A percentile compares a stretch with the other conserved stretches of the same genome.
Conservation (phyloP, 2,329 filamentous ascomycete genomes). For the Aspergillus pseudoglaucus region DNA sequence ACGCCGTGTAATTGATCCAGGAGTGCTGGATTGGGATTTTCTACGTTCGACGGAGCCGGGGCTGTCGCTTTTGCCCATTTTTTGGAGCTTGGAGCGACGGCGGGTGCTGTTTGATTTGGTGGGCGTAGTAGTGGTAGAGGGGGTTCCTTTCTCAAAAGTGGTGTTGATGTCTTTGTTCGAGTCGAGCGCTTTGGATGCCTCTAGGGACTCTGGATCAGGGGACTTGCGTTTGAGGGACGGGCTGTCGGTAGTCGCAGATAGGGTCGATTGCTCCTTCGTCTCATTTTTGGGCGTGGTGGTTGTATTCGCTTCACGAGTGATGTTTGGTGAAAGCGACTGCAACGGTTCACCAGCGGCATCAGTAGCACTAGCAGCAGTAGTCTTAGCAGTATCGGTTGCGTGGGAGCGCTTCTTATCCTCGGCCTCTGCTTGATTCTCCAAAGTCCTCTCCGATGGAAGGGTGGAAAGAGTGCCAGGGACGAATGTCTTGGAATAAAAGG, state of each 20-base stretch:
- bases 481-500: constrained; percentile 30
- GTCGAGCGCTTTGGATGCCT: neutral
- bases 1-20: neutral
- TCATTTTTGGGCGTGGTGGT: constrained; percentile 9
- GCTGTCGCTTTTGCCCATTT: constrained; percentile 24
- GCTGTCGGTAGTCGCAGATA: constrained; percentile 19
- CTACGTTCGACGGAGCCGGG: constrained; percentile 29
- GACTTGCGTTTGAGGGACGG: constrained; percentile 32
- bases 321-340: constrained; percentile 1
- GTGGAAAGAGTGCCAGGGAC: constrained; percentile 39
- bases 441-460: constrained; percentile 41
- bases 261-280: constrained; percentile 9
- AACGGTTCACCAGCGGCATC: neutral
- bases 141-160: neutral
- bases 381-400: neutral
- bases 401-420: neutral
- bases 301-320: constrained; percentile 1
- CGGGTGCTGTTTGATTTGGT: neutral
- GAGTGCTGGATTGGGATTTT: constrained; percentile 5
- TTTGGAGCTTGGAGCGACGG: constrained; percentile 7
- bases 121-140: neutral
- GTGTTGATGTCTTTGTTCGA: neutral
- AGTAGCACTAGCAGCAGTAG: neutral
- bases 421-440: constrained; percentile 21
- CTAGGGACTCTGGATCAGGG: constrained; percentile 21